phyloP scores from a whole-genome alignment of 2,329 filamentous ascomycete species.

The Cercospora zeina region DNA sequence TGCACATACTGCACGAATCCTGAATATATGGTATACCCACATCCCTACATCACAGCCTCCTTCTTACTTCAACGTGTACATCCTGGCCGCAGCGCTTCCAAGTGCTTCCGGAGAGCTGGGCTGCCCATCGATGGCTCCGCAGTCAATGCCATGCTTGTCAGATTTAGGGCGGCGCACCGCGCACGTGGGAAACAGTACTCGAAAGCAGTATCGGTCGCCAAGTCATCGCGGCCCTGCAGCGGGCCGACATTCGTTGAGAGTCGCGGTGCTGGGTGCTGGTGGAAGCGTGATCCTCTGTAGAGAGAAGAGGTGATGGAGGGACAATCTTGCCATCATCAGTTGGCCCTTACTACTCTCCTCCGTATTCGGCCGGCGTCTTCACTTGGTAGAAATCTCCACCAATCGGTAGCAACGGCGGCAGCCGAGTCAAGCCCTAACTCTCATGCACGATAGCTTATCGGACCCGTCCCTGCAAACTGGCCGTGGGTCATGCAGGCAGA shows the following conservation, averaged over 20 bases:
- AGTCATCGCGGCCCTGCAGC: not conserved
- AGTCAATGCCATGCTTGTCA: slow-evolving; percentile 4
- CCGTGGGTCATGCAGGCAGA: slow-evolving; percentile 7
- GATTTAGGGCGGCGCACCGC: not conserved
- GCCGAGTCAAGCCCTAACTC: not conserved
- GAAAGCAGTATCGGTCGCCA: not conserved
- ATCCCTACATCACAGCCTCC: too few relatives aligned
- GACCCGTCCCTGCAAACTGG: slow-evolving; percentile 1
- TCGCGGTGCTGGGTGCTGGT: not conserved
- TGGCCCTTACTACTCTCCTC: not conserved
- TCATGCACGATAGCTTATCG: slow-evolving; percentile 3
- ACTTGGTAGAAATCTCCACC: not conserved
- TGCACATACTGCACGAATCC: too few relatives aligned
- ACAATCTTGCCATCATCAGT: not conserved
- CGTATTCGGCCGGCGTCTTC: slow-evolving; percentile 1
- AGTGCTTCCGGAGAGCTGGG: not conserved
- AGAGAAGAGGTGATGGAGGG: not conserved
- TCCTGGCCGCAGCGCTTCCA: not conserved
- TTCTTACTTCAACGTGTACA: not conserved
- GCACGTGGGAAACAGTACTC: not conserved
- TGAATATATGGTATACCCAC: too few relatives aligned
- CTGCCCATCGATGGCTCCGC: not conserved
- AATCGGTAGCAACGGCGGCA: not conserved
- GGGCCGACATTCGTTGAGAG: not conserved
- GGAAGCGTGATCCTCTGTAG: not conserved